Evolutionary conservation across 1,284 basidiomycete species (phyloP), one percentile per base, ranked within the genome.

Genomic region (Inonotus obliquus): DNA sequence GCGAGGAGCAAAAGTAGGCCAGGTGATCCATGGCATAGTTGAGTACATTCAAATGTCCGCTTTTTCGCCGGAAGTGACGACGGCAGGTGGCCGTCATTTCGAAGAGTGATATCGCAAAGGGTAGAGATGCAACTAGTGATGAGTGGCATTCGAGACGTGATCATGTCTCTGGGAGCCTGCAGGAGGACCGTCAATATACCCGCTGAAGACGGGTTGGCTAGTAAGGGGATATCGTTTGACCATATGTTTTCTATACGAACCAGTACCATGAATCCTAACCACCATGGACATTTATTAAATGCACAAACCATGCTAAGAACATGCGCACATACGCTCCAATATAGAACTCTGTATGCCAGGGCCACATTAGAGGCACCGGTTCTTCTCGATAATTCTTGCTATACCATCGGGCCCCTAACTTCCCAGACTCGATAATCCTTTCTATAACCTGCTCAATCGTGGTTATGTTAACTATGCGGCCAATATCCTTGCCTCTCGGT

Each of bases 151-250:
- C 60, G 45, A 10, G 62, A 57, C 10, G 19, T 49, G 35, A 63
- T 49, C 29, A 60, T n/a, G 13, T 47, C 47, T 17, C 53, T 37
- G n/a, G 62, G 57, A 14, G 62, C 62, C 55, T 63, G 62, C 41
- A 63, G 57, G 23, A 63, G 27, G 17, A 63, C 52, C 6, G 62
- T 59, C 19, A 63, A 23, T 27, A 63, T 63, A 1, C 62, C 62
- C 21, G 52, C 62, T 63, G 37, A 9, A 44, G 27, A 45, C 6
- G 35, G 23, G 19, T 61, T 44, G n/a, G 32, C 17, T 23, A 55
- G 45, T 21, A 23, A 21, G 25, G 17, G 14, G 14, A n/a, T 27
- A 21, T 19, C 9, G 19, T n/a, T n/a, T n/a, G n/a, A n/a, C n/a
- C n/a, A n/a, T n/a, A n/a, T 4, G 9, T 19, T 48, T 29, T 38